Evolutionary conservation across 768 basidiomycete species (phyloP).

Genomic region (Serpula lacrymans): DNA sequence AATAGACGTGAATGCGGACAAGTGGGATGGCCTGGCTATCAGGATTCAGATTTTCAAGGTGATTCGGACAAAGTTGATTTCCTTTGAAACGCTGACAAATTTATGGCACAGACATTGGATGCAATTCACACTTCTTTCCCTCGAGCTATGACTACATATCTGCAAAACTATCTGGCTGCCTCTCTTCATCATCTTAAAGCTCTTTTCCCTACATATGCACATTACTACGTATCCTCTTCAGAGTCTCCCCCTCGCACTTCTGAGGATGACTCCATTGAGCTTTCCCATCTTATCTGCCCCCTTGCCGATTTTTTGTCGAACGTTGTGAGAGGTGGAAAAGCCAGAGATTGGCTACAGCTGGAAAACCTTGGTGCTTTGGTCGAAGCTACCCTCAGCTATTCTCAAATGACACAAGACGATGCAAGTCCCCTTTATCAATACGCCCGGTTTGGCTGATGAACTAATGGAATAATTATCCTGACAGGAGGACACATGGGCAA

Average conservation of each 20-base stretch:
- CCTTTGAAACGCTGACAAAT: neutral
- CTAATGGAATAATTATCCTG: neutral
- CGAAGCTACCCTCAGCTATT: constrained; percentile 58
- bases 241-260: constrained; percentile 59
- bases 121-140: constrained; percentile 81
- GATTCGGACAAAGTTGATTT: constrained; percentile 9
- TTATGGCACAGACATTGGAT: constrained; percentile 62
- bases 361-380: constrained; percentile 51
- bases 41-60: constrained; percentile 87
- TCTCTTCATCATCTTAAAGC: constrained; percentile 58
- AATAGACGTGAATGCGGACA: constrained; percentile 54
- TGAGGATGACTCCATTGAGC: constrained; percentile 74
- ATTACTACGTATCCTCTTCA: constrained; percentile 56
- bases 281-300: constrained; percentile 72
- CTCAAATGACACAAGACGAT: constrained; percentile 89
- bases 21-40: constrained; percentile 82
- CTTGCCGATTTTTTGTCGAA: constrained; percentile 79
- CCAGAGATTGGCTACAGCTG: constrained; percentile 59
- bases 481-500: constrained; percentile 89
- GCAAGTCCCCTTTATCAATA: constrained; percentile 40
- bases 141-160: constrained; percentile 59
- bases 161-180: constrained; percentile 55
- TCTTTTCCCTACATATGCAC: constrained; percentile 57
- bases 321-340: constrained; percentile 60
- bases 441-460: constrained; percentile 1